A percentile compares a stretch with the other conserved stretches of the same genome.
Conservation (phyloP, 176 grass and related monocot genomes). For the Microstegium vimineum region DNA sequence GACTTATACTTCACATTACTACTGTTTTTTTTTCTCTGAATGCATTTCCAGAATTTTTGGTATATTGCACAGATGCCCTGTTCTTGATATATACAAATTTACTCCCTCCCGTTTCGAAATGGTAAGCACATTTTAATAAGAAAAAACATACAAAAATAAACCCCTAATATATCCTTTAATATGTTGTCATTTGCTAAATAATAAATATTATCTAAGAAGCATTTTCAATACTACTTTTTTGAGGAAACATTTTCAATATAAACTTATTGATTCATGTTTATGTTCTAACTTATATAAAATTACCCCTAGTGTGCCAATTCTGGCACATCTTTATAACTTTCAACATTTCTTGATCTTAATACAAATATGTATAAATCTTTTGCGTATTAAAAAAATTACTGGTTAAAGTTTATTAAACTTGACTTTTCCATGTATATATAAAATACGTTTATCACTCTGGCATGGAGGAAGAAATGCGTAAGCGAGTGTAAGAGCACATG, state of each 20-base stretch:
- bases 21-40: neutral
- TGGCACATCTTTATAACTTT: too few species aligned
- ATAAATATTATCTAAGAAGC: neutral
- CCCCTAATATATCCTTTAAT: neutral
- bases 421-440: neutral
- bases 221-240: neutral
- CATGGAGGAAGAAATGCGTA: neutral
- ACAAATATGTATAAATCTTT: too few species aligned
- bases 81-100: neutral
- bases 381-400: too few species aligned
- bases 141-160: neutral
- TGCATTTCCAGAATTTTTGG: neutral
- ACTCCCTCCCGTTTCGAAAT: neutral
- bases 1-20: neutral
- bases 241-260: neutral
- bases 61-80: neutral
- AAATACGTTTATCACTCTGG: too few species aligned
- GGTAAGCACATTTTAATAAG: neutral
- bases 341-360: too few species aligned
- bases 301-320: too few species aligned
- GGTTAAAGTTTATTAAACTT: neutral
- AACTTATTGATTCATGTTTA: neutral
- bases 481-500: neutral
- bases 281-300: neutral
- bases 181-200: neutral